Percentiles rank a stretch among this genome's conserved stretches.
Evolutionary conservation across 1,284 basidiomycete genomes (phyloP).

Genomic region (Cutaneotrichosporon sp.): DNA sequence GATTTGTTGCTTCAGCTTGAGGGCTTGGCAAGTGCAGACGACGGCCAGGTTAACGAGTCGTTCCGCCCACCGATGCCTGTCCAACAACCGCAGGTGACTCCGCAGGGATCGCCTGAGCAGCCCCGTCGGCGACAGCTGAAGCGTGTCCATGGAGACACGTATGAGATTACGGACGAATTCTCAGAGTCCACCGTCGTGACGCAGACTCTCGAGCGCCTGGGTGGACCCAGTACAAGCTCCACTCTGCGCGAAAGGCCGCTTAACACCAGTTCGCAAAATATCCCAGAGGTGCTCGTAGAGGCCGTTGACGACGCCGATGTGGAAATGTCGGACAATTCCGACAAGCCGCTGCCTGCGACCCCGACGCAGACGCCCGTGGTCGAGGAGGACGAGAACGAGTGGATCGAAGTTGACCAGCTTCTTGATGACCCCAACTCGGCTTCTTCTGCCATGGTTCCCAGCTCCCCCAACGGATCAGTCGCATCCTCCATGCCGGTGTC

Average conservation of each 20-base stretch:
- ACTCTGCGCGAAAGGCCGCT: slow-evolving; percentile 4
- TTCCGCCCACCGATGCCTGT: background rate
- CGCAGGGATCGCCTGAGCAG: slow-evolving; percentile 21
- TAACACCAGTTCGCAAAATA: background rate
- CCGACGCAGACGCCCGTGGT: slow-evolving; percentile 3
- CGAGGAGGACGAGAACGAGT: slow-evolving; percentile 37
- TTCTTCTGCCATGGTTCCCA: slow-evolving; percentile 1
- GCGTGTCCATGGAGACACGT: slow-evolving; percentile 34
- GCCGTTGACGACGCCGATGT: slow-evolving; percentile 19
- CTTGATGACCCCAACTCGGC: slow-evolving; percentile 12
- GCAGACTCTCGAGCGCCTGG: slow-evolving; percentile 25
- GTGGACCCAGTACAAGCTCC: no score
- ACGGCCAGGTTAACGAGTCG: background rate
- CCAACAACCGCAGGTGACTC: background rate
- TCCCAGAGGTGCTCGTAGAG: slow-evolving; percentile 19
- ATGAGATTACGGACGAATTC: slow-evolving; percentile 50
- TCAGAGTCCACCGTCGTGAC: slow-evolving; percentile 40
- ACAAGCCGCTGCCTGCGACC: background rate
- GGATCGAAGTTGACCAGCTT: slow-evolving; percentile 44
- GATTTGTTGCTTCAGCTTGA: slow-evolving; percentile 37
- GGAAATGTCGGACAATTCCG: background rate
- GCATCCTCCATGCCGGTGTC: background rate
- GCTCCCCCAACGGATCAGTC: no score
- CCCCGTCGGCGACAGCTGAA: slow-evolving; percentile 22
- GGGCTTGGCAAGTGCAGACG: slow-evolving; percentile 26